phyloP scores from a whole-genome alignment of 2,329 filamentous ascomycete genomes.

The Pseudogymnoascus sp. region DNA sequence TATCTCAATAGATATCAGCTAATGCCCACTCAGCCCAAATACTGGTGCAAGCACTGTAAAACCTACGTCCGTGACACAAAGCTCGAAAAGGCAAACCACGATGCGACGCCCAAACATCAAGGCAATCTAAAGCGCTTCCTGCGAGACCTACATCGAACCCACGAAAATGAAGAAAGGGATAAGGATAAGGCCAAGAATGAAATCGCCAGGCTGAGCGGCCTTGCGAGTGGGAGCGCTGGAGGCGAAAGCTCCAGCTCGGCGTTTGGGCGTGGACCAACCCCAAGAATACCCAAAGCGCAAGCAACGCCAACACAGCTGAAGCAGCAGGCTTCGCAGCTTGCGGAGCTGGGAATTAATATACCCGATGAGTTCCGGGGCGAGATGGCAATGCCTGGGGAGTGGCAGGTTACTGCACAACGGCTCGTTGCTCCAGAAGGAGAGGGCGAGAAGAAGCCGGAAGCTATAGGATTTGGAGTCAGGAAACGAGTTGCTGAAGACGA shows the following conservation, averaged over 20 bases:
- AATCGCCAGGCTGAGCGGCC: conserved; percentile 73
- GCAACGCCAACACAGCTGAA: conserved; percentile 59
- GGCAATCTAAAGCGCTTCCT: conserved; percentile 79
- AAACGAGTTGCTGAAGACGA: conserved; percentile 54
- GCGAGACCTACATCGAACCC: conserved; percentile 74
- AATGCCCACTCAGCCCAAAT: conserved; percentile 54
- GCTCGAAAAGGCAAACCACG: conserved; percentile 81
- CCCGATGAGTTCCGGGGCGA: conserved; percentile 70
- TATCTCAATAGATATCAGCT: conserved; percentile 12
- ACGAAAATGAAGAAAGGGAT: conserved; percentile 73
- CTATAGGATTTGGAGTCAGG: conserved; percentile 45
- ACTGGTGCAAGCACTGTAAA: conserved; percentile 97
- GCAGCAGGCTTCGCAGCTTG: conserved; percentile 77
- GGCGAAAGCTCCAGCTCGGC: conserved; percentile 19
- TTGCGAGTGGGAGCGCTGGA: conserved; percentile 44
- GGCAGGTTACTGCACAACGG: conserved; percentile 52
- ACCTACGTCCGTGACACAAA: conserved; percentile 86
- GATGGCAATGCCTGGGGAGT: conserved; percentile 83
- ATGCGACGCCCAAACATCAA: conserved; percentile 78
- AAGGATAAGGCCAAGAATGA: conserved; percentile 76
- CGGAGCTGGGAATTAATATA: conserved; percentile 75
- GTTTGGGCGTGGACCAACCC: conserved; percentile 22
- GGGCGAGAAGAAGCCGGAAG: conserved; percentile 36
- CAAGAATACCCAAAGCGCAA: conserved; percentile 28
- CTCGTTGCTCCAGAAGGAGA: conserved; percentile 32